Conservation (phyloP, 305 asterid genomes). For the Fraxinus baroniana region DNA sequence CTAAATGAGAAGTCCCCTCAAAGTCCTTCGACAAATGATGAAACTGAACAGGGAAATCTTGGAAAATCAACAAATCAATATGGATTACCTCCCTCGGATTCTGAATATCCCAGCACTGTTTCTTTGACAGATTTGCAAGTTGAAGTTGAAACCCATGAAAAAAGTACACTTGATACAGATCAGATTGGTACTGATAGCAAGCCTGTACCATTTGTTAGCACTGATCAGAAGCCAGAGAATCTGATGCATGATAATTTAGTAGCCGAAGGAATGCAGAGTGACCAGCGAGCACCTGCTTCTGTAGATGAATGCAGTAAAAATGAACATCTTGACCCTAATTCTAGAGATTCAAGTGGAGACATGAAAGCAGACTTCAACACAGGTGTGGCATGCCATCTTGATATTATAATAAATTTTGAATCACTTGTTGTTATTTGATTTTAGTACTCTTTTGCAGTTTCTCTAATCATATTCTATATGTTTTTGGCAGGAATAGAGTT, state of each 20-base stretch:
- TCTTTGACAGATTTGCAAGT: constrained; percentile 36
- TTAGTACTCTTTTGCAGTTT: constrained; percentile 14
- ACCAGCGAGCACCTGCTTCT: constrained; percentile 35
- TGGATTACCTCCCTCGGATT: constrained; percentile 12
- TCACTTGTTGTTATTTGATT: constrained; percentile 11
- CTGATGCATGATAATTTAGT: constrained; percentile 33
- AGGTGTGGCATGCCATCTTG: constrained; percentile 35
- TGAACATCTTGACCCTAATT: constrained; percentile 33
- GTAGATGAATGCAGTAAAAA: constrained; percentile 32
- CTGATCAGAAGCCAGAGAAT: constrained; percentile 32
- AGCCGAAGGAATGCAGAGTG: constrained; percentile 23
- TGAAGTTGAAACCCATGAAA: constrained; percentile 33
- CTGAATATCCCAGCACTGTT: constrained; percentile 18
- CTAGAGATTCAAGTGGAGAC: constrained; percentile 31
- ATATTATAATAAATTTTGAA: constrained; percentile 17
- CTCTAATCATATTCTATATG: constrained; percentile 10
- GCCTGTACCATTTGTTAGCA: constrained; percentile 30
- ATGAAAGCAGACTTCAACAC: constrained; percentile 34
- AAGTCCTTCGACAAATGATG: constrained; percentile 31
- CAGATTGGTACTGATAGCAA: constrained; percentile 33
- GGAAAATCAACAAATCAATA: constrained; percentile 36
- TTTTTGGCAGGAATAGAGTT: constrained; percentile 58
- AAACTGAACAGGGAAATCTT: constrained; percentile 35
- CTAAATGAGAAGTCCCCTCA: constrained; percentile 32
- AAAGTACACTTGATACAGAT: constrained; percentile 25